Base-by-base conservation (phyloP, 495 filamentous ascomycete genomes). In the Tuber calosporum region DNA sequence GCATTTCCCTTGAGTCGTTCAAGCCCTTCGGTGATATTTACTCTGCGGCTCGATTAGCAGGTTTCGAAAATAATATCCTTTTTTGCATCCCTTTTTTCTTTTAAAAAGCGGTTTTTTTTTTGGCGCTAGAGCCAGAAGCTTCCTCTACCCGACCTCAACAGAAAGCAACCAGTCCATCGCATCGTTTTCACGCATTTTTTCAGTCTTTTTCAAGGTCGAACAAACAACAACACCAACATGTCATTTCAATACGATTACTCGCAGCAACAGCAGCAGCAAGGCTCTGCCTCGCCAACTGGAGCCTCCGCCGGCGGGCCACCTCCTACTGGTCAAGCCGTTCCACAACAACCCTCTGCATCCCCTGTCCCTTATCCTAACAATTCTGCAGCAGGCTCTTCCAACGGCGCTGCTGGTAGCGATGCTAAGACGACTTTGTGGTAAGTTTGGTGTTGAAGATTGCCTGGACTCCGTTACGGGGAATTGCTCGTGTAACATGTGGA, bases 371-470 rank as follows among this genome's bases (percentile, higher is more conserved):
- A 71, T 83, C 85, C 70, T 36, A 79, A 83, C 37, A 83, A 83
- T 40, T 84, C 86, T 72, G 84, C 85, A 73, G 81, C 85, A 53
- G 87, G 84, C 71, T 83, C 87, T 71, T 86, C 87, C 17, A 82
- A 80, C 68, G 80, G 80, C 43, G 75, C 75, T 82, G 85, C 86
- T 79, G 87, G 85, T 70, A 85, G 83, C 69, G 90, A 91, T 77
- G 86, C 86, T 70, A 94, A 94, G 87, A 94, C 91, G 42, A 94
- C 91, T 40, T 87, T 94, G 75, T 94, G 91, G 91, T 93, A 86
- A 77, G 90, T 85, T 73, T 38, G 30, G 43, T 74, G 41, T 30
- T 26, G 39, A 37, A 68, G 26, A 40, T 69, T 30, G 20, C 22
- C 77, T 53, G 67, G 67, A 77, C 66, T 11, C 68, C 43, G 20